Conservation (phyloP, 2,329 filamentous ascomycete genomes). For the Hypoxylon sp. region DNA sequence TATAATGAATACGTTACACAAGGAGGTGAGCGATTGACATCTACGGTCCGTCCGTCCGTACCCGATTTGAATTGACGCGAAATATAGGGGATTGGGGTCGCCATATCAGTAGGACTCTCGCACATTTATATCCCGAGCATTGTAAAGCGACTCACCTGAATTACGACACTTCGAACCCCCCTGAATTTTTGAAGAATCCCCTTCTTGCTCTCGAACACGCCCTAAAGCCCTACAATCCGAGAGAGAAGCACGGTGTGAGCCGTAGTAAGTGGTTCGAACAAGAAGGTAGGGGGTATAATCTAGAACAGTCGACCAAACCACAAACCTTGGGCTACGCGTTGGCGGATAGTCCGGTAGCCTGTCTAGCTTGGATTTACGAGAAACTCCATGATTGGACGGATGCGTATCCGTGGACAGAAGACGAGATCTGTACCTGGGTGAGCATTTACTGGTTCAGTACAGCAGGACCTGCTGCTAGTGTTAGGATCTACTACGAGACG, state of each 20-base stretch:
- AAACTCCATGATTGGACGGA: conserved; percentile 86
- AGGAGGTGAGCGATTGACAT: conserved; percentile 41
- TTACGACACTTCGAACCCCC: conserved; percentile 63
- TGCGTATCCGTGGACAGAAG: conserved; percentile 78
- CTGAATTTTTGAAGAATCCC: conserved; percentile 67
- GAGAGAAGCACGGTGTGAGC: conserved; percentile 66
- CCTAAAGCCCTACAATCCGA: conserved; percentile 66
- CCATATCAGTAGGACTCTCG: conserved; percentile 74
- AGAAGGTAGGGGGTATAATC: conserved; percentile 72
- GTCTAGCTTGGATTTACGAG: conserved; percentile 85
- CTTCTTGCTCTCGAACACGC: conserved; percentile 70
- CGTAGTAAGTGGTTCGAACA: conserved; percentile 70
- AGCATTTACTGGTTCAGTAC: conserved; percentile 79
- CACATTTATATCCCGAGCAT: conserved; percentile 69
- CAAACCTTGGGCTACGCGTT: conserved; percentile 80
- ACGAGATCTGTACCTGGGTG: conserved; percentile 83
- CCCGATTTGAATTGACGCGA: background rate
- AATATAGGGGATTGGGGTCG: conserved; percentile 76
- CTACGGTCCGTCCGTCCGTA: background rate
- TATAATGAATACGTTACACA: conserved; percentile 70
- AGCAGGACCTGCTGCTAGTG: conserved; percentile 75
- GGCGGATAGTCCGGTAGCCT: conserved; percentile 76
- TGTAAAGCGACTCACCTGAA: conserved; percentile 75
- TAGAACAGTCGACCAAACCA: conserved; percentile 76
- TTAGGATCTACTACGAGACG: conserved; percentile 81